Conservation (phyloP, 768 basidiomycete genomes). For the Podaxis pistillaris region DNA sequence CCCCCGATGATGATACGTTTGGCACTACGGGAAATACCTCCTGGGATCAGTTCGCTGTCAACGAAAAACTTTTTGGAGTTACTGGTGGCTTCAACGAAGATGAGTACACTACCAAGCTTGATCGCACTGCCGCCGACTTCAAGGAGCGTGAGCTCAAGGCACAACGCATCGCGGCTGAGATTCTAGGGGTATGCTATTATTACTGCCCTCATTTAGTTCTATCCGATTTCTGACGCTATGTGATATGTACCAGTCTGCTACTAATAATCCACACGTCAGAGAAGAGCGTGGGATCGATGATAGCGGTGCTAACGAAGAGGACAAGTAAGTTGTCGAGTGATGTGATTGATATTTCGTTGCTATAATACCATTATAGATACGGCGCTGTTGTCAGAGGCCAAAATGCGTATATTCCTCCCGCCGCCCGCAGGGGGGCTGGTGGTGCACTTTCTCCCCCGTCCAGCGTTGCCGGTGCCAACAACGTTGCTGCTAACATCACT, state of each 20-base stretch:
- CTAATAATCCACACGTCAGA: conserved; percentile 80
- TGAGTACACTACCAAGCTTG: conserved; percentile 90
- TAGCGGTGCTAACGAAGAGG: conserved; percentile 86
- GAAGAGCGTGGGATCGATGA: conserved; percentile 89
- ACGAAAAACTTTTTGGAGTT: conserved; percentile 91
- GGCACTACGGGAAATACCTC: conserved; percentile 40
- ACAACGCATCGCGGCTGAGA: conserved; percentile 86
- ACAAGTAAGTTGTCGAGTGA: conserved; percentile 63
- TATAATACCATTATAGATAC: conserved; percentile 54
- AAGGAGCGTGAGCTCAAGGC: conserved; percentile 88
- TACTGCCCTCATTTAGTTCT: conserved; percentile 3
- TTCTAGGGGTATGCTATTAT: conserved; percentile 63
- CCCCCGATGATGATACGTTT: conserved; percentile 66
- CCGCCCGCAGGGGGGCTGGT: conserved; percentile 59
- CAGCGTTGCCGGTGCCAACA: neutral
- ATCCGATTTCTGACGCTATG: conserved; percentile 9
- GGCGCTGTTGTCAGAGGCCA: conserved; percentile 87
- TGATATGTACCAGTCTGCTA: conserved; percentile 40
- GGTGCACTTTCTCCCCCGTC: conserved; percentile 26
- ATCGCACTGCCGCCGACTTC: conserved; percentile 80
- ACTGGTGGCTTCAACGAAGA: conserved; percentile 92
- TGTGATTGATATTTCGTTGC: conserved; percentile 23
- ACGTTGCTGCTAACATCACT: neutral
- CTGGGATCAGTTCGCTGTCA: conserved; percentile 94
- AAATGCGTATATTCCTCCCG: conserved; percentile 94